Evolutionary conservation across 1,139 yeast species (phyloP).

Genomic region (Hansenula sp.): DNA sequence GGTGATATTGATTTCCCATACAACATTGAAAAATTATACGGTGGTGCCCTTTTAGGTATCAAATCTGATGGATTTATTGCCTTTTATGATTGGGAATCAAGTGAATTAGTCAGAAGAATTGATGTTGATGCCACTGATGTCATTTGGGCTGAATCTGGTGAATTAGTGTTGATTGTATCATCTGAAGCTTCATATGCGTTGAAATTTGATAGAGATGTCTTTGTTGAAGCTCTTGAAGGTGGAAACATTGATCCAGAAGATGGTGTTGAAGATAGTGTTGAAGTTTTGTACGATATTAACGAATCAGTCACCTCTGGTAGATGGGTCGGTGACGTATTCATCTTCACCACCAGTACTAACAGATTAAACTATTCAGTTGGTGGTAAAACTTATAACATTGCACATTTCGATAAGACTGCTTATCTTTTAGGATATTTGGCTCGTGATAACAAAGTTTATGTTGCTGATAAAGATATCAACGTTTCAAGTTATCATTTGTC

Average conservation of each 20-base stretch:
- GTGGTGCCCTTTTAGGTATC: conserved; percentile 83
- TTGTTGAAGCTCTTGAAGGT: conserved; percentile 56
- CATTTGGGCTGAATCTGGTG: conserved; percentile 93
- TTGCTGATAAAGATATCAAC: conserved; percentile 86
- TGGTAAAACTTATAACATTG: conserved; percentile 85
- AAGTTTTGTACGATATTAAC: conserved; percentile 74
- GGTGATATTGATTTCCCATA: conserved; percentile 64
- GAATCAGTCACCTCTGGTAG: conserved; percentile 85
- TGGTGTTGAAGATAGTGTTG: conserved; percentile 84
- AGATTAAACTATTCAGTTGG: conserved; percentile 94
- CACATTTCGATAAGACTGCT: conserved; percentile 87
- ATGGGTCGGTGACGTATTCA: conserved; percentile 96
- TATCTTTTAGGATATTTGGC: conserved; percentile 87
- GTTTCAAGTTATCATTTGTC: conserved; percentile 81
- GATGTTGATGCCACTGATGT: conserved; percentile 78
- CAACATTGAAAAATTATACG: conserved; percentile 75
- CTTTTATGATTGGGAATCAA: conserved; percentile 92
- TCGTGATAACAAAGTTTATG: conserved; percentile 82
- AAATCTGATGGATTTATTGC: conserved; percentile 78
- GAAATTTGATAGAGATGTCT: conserved; percentile 63
- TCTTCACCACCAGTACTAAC: conserved; percentile 81
- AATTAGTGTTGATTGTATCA: conserved; percentile 73
- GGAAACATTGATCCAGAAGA: conserved; percentile 71
- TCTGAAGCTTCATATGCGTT: conserved; percentile 79
- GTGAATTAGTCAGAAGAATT: conserved; percentile 77